Evolutionary conservation across 148 eudicot genomes (phyloP), one percentile per base, ranked within the genome.

Genomic region (Arbutus unedo): DNA sequence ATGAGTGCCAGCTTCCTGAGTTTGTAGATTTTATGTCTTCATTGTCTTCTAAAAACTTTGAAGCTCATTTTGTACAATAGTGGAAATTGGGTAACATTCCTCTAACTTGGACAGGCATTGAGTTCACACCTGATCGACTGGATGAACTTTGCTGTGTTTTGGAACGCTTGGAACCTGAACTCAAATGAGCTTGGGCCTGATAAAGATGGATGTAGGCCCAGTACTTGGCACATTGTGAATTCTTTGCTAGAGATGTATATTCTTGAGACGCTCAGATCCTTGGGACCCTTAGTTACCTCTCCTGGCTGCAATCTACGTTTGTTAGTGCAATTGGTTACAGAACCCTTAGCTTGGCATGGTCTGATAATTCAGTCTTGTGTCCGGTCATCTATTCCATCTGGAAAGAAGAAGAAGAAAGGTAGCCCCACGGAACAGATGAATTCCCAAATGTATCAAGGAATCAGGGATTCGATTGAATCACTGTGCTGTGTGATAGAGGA

Each of bases 371-470:
- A 92, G 75, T 92, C 95, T 76, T 92, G 89, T 76, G 88, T 88
- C 68, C 93, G 90, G 6, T 88, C 95, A 21, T 87, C 90, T 76
- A 85, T 84, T 81, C 98, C 97, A 79, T 85, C 93, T 78, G 99
- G 98, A 80, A 96, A 94, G 88, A 96, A 93, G 89, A 96, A 96
- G 87, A 96, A 96, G 92, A 96, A 94, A 87, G 90, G 92, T 77
- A 93, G 91, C 50, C 41, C 90, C 74, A 71, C 88, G 10, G 95
- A 96, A 25, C 90, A 84, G 44, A 84, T 85, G 45, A 96, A 83
- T 74, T 80, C 94, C 77, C 79, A 59, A 76, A 83, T 90, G 21
- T 90, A 88, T 76, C 89, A 81, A 41, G 90, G 86, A 49, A 76
- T 93, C 75, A 88, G 83, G 68, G 91, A 88, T 74, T 90, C 98